Evolutionary conservation across 164 flowering plant genomes (phyloP), one percentile per base, ranked within the genome.

Genomic region (Berberis thunbergii): DNA sequence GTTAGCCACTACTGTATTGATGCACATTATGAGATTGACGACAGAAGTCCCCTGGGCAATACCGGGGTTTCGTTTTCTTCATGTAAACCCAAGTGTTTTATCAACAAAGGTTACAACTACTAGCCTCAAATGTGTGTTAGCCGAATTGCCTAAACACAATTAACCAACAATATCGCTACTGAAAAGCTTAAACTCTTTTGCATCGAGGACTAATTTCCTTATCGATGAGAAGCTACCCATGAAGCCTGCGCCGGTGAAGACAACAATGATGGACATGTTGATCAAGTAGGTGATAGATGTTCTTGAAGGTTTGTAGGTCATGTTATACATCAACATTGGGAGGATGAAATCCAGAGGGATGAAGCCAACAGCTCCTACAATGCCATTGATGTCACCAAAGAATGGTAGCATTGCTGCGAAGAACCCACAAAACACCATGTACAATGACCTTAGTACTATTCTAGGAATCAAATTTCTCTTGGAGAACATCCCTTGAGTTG

Each of bases 361-460:
- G 74, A 94, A 94, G 1, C 98, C 98, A 62, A 94, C 67, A 3
- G 96, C 97, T 40, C 98, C 98, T 0, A 94, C 89, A 2, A 87
- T 80, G 2, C 80, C 89, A 57, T 71, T 94, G n/a, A 94, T 87
- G 79, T 94, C 99, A 0, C 99, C 97, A 49, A 94, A 94, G 73
- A 91, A 94, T 3, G 99, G 99, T 46, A 94, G 79, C 99, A 94
- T 91, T n/a, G 99, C 95, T 11, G 95, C 96, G 59, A 94, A 57
- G 48, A 91, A 87, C 0, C 90, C 97, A 61, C 97, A 91, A 38
- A 87, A 53, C 43, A 78, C 67, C 85, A 94, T 79, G 78, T 94
- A 94, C 3, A 81, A 40, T 1, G 91, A 59, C 45, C 98, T 81
- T 38, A 94, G 96, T 48, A 88, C 53, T 38, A 94, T n/a, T 71